phyloP scores from a whole-genome alignment of 2,329 filamentous ascomycete genomes.

The Chaetomium sp. region DNA sequence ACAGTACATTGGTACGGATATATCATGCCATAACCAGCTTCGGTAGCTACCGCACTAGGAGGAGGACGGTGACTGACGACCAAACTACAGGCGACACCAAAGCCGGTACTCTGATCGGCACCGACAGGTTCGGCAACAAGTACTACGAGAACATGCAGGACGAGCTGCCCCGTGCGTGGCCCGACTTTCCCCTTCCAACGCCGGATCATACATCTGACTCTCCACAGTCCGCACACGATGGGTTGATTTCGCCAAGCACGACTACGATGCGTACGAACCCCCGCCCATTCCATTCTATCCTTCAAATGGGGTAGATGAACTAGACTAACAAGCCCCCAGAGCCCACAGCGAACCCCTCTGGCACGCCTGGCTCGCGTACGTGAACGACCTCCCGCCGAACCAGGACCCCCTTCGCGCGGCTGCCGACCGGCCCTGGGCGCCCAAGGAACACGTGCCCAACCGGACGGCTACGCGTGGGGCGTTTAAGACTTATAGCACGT shows the following conservation, averaged over 20 bases:
- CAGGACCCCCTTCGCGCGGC: conserved; percentile 65
- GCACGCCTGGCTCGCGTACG: conserved; percentile 97
- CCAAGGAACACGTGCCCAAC: conserved; percentile 63
- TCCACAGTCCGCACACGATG: conserved; percentile 83
- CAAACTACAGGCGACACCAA: conserved; percentile 78
- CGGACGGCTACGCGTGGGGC: conserved; percentile 69
- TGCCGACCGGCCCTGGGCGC: conserved; percentile 62
- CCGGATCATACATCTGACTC: background rate
- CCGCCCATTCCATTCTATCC: background rate
- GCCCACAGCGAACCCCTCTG: conserved; percentile 90
- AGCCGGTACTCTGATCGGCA: conserved; percentile 75
- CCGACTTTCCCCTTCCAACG: background rate
- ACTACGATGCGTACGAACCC: conserved; percentile 63
- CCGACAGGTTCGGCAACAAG: conserved; percentile 92
- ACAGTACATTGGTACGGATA: conserved; percentile 50
- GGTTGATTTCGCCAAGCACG: conserved; percentile 91
- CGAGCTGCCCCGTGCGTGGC: conserved; percentile 78
- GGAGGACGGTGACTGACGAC: conserved; percentile 7
- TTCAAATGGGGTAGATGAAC: background rate
- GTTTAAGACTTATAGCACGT: conserved; percentile 95
- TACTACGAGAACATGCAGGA: conserved; percentile 89
- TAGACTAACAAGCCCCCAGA: conserved; percentile 32
- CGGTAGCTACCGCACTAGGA: too few relatives aligned
- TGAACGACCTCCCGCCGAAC: conserved; percentile 77
- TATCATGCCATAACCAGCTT: background rate